Base-by-base conservation (phyloP, 2,329 filamentous ascomycete genomes). In the Cryphonectria carpinicola region DNA sequence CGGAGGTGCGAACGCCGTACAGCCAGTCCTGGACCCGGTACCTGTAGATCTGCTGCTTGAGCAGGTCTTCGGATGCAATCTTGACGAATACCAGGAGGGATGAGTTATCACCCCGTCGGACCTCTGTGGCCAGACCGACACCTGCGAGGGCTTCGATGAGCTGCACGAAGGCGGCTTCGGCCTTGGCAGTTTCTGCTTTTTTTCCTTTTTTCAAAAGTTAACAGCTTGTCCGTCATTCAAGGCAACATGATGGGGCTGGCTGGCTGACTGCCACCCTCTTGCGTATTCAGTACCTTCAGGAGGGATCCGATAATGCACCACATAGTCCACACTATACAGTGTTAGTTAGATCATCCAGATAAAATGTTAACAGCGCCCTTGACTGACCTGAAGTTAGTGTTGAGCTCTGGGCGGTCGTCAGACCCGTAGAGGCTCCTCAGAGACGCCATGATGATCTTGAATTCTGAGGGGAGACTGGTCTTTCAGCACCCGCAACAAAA, bases 21-120 rank as follows among this genome's bases (percentile, higher is more conserved):
- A 98, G 89, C 94, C 95, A 99, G 82, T 98, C 96, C 78, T 94
- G 93, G 25, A 98, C 90, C 74, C 96, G 90, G 69, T 93, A 93
- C 74, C 94, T 89, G 81, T 97, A 97, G 65, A 97, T 88, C 77
- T 97, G 93, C 74, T 90, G 89, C 71, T 88, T 88, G 71, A 99
- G 86, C 74, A 94, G 89, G 75, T 90, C 86, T 73, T 92, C 86
- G 32, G 93, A 94, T 49, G 92, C 90, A 58, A 97, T 89, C 78
- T 91, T 92, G 78, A 95, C 87, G 79, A 97, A 98, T 75, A 98
- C 83, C 64, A 98, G 86, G 54, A 98, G 84, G 3, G 93, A 93
- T 69, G 88, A 85, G 39, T 90, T 87, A 74, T 92, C 89, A 70
- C 94, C 94, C 76, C 90, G 89, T 74, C 96, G 92, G 66, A 97